A percentile compares a stretch with the other conserved stretches of the same genome.
Evolutionary conservation across 805 yeast species (phyloP).

Genomic region (Teunomyces kruisii): DNA sequence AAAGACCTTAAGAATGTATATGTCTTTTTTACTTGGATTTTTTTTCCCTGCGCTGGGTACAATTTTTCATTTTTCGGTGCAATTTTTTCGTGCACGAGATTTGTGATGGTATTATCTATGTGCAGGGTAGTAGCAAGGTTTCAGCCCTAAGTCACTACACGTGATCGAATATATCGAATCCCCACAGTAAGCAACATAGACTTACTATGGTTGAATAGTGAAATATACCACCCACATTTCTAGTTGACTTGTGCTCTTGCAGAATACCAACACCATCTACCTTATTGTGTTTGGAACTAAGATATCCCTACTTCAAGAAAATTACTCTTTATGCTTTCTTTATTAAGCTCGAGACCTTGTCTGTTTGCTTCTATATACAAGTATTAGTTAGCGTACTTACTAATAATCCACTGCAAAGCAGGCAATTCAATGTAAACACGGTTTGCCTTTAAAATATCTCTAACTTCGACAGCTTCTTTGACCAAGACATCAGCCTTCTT

Average conservation of each 20-base stretch:
- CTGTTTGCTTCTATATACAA: constrained; percentile 14
- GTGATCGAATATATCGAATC: constrained; percentile 5
- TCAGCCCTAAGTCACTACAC: constrained; percentile 10
- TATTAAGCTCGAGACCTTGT: neutral
- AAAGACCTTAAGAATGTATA: constrained; percentile 13
- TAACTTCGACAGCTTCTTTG: constrained; percentile 77
- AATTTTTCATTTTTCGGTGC: constrained; percentile 5
- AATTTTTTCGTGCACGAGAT: constrained; percentile 4
- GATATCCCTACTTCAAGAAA: neutral
- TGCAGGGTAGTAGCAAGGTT: neutral
- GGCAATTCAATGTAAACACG: constrained; percentile 68
- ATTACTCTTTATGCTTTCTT: constrained; percentile 1
- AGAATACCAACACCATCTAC: too few relatives aligned
- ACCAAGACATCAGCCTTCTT: constrained; percentile 62
- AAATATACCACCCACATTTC: neutral
- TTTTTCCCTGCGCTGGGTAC: constrained; percentile 3
- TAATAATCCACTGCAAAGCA: constrained; percentile 63
- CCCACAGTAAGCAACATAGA: neutral
- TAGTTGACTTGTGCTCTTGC: neutral
- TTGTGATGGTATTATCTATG: neutral
- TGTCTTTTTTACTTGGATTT: constrained; percentile 17
- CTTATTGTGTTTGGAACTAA: too few relatives aligned
- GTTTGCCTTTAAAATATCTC: constrained; percentile 79
- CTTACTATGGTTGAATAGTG: too few relatives aligned
- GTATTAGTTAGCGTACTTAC: constrained; percentile 23